Evolutionary conservation across 352 stramenopile genomes (phyloP), one percentile per base, ranked within the genome.

Genomic region (Phytopythium helicoides): DNA sequence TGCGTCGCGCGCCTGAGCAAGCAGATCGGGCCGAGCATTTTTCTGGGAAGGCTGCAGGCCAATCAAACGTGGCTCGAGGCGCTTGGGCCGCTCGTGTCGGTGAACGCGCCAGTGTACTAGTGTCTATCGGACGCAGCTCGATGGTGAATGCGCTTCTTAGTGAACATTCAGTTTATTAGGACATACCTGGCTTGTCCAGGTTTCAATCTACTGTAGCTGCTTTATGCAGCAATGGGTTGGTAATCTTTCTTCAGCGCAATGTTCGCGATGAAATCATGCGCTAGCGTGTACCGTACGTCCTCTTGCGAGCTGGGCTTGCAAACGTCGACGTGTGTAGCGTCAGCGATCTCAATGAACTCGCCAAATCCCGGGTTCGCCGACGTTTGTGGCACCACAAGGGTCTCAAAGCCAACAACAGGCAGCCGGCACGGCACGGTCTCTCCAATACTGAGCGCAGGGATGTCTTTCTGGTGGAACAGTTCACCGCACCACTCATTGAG

Each of bases 11-110:
- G 82, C 52, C 68, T 93, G 19, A 90, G 79, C 55, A 73, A 83
- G 28, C 68, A 91, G 54, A 89, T 95, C 55, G 86, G 83, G 11
- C 81, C 81, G 1, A 93, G 75, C 56, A 93, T 95, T 52, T 93
- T 95, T 55, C 47, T 87, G 3, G 83, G 84, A 0, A 73, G 86
- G 0, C 56, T 95, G 38, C 76, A 93, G n/a, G 82, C 69, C 11
- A 91, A 91, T 52, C 46, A 67, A 0, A 53, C 61, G 4, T 93
- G 82, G 82, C 65, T 78, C 1, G 68, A 88, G 37, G 48, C 58
- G 10, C 69, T 93, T 15, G 76, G 71, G 3, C 80, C 82, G 16
- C 25, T 77, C 4, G 64, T 77, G 19, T 62, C 54, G 10, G 60
- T 73, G 25, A 52, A 63, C 46, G 40, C 64, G 12, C 65, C 68